Conservation (phyloP, 345 rosid species). For the Eucalyptus regnans region DNA sequence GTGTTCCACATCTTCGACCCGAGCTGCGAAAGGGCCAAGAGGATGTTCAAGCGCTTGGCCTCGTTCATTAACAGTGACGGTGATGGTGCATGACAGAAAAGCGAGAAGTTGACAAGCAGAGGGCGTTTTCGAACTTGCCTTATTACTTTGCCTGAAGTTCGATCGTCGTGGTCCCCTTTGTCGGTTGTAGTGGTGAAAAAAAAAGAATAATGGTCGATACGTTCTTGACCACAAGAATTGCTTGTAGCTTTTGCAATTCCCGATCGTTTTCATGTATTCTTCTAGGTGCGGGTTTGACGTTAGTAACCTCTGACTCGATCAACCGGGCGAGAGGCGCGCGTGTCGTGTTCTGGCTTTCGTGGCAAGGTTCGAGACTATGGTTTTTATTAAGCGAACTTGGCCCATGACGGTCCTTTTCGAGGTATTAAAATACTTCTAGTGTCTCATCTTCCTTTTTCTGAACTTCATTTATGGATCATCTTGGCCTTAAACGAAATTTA, state of each 20-base stretch:
- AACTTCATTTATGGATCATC: not conserved
- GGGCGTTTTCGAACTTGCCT: not conserved
- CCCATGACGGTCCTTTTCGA: not conserved
- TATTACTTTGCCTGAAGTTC: not conserved
- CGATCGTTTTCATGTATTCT: not conserved
- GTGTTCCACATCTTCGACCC: conserved; percentile 59
- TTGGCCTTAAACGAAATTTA: not conserved
- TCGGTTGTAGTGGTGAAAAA: not conserved
- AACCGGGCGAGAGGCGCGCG: not conserved
- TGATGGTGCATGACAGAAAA: not conserved
- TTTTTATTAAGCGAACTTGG: not conserved
- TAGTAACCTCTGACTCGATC: not conserved
- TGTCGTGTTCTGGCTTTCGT: not conserved
- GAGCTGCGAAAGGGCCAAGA: conserved; percentile 27
- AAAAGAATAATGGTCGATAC: not conserved
- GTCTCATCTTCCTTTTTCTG: not conserved
- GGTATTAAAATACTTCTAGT: not conserved
- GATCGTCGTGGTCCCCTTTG: not conserved
- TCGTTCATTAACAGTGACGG: conserved; percentile 18
- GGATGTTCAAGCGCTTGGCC: conserved; percentile 28
- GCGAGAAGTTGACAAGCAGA: not conserved
- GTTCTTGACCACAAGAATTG: not conserved
- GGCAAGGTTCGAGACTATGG: not conserved
- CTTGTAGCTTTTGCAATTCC: not conserved
- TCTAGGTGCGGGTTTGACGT: not conserved